phyloP scores from a whole-genome alignment of 192 early-diverging fungal species.

The Entomortierella lignicola region DNA sequence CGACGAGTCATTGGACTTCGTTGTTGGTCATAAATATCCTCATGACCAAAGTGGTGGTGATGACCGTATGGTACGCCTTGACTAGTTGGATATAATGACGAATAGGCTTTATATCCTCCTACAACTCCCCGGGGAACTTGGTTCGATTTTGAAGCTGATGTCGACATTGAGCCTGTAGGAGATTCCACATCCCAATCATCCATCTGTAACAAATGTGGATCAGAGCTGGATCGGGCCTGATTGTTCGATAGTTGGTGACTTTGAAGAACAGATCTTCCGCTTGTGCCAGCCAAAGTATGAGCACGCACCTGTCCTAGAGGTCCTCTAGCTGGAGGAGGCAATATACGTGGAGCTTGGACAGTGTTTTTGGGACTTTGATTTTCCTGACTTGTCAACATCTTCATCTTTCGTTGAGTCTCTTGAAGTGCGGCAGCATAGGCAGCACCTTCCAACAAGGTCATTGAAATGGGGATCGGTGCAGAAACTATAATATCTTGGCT shows the following conservation, averaged over 20 bases:
- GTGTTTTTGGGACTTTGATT: neutral
- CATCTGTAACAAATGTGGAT: conserved; percentile 16
- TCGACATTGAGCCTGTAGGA: neutral
- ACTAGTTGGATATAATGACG: neutral
- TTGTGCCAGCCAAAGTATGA: neutral
- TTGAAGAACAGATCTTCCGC: neutral
- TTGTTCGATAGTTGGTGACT: neutral
- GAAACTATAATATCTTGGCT: neutral
- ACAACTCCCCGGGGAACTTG: neutral
- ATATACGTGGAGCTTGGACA: neutral
- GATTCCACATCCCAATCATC: conserved; percentile 1
- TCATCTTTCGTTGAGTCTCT: conserved; percentile 23
- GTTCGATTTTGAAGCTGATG: neutral
- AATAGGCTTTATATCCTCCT: neutral
- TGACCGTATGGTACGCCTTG: neutral
- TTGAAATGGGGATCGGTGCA: neutral
- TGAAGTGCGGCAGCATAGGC: conserved; percentile 29
- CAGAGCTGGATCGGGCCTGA: conserved; percentile 21
- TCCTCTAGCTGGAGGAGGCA: conserved; percentile 1
- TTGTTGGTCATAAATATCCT: conserved; percentile 31
- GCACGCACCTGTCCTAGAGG: neutral
- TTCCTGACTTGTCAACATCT: conserved; percentile 10
- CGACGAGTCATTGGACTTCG: conserved; percentile 38
- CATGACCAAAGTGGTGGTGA: conserved; percentile 2
- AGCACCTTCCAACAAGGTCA: conserved; percentile 21